These are phyloP conservation scores for Boletus coccyginus DNA, from an alignment of 768 basidiomycete species.

Conservation along the genomic window DNA sequence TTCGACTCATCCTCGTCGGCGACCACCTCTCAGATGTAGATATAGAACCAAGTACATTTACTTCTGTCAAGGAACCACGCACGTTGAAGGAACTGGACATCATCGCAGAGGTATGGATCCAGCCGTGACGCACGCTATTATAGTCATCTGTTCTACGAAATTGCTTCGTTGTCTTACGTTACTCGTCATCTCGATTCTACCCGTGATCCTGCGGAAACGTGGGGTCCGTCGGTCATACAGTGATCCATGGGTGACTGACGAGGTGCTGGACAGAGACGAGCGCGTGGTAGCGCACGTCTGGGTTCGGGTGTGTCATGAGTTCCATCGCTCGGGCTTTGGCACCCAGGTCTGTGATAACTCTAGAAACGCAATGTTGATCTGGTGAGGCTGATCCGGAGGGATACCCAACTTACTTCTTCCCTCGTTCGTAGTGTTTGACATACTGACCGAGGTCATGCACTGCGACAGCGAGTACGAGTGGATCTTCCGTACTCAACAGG, in stretches of 20 bases:
- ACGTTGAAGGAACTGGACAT: conserved; percentile 70
- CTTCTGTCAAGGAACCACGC: conserved; percentile 37
- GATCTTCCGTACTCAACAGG: conserved; percentile 65
- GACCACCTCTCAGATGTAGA: conserved; percentile 48
- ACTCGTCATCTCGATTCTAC: background rate
- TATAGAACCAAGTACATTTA: conserved; percentile 18
- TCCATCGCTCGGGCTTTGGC: conserved; percentile 89
- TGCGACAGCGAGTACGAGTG: conserved; percentile 84
- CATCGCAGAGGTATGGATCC: conserved; percentile 70
- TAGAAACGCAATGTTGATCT: conserved; percentile 28
- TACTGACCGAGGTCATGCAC: conserved; percentile 93
- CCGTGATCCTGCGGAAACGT: background rate
- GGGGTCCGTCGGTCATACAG: conserved; percentile 26
- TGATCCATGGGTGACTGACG: conserved; percentile 85
- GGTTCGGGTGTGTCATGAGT: conserved; percentile 84
- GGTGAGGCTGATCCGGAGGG: background rate
- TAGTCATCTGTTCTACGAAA: conserved; percentile 11
- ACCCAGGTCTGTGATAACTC: conserved; percentile 77
- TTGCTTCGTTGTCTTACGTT: background rate
- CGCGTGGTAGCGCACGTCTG: conserved; percentile 91
- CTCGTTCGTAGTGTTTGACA: conserved; percentile 86
- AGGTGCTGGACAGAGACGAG: conserved; percentile 87
- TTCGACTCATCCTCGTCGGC: conserved; percentile 64
- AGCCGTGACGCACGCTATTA: conserved; percentile 22
- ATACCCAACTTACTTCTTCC: conserved; percentile 71